A percentile compares a stretch with the other conserved stretches of the same genome.
phyloP scores from a whole-genome alignment of 2,329 filamentous ascomycete genomes.

The Colletotrichum siamense region DNA sequence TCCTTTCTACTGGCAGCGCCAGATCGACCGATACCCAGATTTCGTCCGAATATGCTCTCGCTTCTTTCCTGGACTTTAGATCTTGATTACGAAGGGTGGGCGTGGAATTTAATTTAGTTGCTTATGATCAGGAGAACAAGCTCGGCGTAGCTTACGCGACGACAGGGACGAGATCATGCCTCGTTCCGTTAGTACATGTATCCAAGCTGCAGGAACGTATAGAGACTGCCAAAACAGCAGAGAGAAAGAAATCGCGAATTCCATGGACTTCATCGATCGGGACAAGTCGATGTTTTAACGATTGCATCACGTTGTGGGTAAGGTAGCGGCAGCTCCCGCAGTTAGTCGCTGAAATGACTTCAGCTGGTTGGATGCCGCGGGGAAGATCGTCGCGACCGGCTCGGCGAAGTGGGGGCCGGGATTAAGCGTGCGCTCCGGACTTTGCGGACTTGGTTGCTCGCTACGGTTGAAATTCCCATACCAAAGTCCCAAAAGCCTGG shows the following conservation, averaged over 20 bases:
- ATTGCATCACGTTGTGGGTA: not conserved
- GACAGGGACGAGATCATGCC: no score
- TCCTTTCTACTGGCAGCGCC: not conserved
- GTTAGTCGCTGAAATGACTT: not conserved
- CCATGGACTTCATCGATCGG: not conserved
- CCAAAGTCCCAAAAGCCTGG: not conserved
- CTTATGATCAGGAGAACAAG: accelerated
- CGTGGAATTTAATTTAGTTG: no score
- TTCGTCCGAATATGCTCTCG: no score
- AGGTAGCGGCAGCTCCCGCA: not conserved
- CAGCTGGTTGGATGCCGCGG: not conserved
- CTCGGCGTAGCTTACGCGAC: no score
- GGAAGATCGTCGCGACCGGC: not conserved
- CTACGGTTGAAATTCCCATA: not conserved
- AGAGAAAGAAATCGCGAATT: no score
- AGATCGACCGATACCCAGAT: no score
- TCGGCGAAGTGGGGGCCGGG: not conserved
- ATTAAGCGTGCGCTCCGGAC: not conserved
- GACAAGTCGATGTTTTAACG: not conserved
- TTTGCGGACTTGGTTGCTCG: not conserved
- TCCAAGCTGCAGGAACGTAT: accelerated
- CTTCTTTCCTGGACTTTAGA: no score
- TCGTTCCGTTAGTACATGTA: no score
- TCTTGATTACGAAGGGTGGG: accelerated
- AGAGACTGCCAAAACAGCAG: no score